Conservation (phyloP, 2,329 filamentous ascomycete genomes). For the Fusarium zealandicum region DNA sequence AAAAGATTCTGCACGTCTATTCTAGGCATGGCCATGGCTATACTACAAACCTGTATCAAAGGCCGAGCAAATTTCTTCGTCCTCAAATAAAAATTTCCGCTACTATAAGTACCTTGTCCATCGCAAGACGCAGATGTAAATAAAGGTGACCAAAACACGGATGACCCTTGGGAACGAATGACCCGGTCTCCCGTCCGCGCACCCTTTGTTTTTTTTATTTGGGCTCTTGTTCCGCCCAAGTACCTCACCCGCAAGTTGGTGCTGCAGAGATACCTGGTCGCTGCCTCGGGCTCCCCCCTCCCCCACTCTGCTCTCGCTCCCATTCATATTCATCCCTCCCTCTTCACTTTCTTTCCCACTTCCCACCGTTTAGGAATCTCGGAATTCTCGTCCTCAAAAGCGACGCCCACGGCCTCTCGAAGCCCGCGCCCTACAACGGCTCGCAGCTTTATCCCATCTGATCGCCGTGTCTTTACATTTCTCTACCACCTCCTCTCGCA, state of each 20-base stretch:
- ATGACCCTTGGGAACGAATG: slow-evolving; percentile 16
- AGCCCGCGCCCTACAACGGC: slow-evolving; percentile 33
- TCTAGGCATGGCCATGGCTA: no score
- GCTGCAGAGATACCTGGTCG: slow-evolving; percentile 14
- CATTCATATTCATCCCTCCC: slow-evolving; percentile 31
- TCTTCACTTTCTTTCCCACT: slow-evolving; percentile 34
- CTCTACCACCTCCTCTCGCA: slow-evolving; percentile 4
- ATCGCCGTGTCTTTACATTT: slow-evolving; percentile 2
- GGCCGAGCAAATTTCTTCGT: not conserved
- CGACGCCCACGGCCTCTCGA: slow-evolving; percentile 22
- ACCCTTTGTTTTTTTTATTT: slow-evolving; percentile 34
- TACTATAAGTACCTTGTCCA: no score
- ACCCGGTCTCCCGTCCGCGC: slow-evolving; percentile 24
- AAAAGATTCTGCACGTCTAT: no score
- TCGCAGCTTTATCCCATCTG: slow-evolving; percentile 25
- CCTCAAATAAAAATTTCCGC: not conserved
- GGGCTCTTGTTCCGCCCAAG: slow-evolving; percentile 20
- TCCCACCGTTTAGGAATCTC: slow-evolving; percentile 37
- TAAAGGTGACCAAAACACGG: slow-evolving; percentile 2
- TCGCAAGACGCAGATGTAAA: slow-evolving; percentile 5
- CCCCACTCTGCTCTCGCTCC: slow-evolving; percentile 39
- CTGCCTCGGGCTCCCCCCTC: slow-evolving; percentile 36
- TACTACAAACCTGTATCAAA: no score
- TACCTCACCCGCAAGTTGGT: slow-evolving; percentile 16
- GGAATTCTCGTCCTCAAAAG: slow-evolving; percentile 33